Percentiles rank a stretch among this genome's conserved stretches.
These are phyloP conservation scores for Hypericum perforatum DNA, from an alignment of 345 rosid genomes.

Conservation along the genomic window DNA sequence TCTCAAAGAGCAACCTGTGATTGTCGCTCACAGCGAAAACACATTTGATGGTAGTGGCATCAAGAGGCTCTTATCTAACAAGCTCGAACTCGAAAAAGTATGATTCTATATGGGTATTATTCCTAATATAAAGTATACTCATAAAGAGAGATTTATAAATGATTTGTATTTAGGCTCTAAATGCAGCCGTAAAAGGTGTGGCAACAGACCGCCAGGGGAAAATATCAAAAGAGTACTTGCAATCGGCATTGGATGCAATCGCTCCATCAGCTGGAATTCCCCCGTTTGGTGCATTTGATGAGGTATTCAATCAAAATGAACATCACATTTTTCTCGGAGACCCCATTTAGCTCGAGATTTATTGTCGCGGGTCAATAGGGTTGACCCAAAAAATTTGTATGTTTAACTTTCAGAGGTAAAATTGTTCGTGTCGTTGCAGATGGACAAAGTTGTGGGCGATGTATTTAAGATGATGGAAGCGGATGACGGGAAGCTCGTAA, in stretches of 20 bases:
- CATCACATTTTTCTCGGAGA: too few relatives aligned
- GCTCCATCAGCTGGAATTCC: constrained; percentile 77
- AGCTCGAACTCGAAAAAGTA: constrained; percentile 86
- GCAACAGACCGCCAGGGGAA: constrained; percentile 66
- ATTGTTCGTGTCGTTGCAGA: constrained; percentile 24
- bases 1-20: constrained; percentile 89
- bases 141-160: neutral
- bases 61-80: constrained; percentile 58
- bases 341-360: neutral
- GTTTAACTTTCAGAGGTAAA: too few relatives aligned
- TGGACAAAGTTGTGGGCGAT: constrained; percentile 50
- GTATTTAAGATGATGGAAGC: constrained; percentile 47
- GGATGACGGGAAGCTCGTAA: constrained; percentile 69
- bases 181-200: constrained; percentile 36
- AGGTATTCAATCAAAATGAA: constrained; percentile 30
- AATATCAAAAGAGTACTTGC: constrained; percentile 53
- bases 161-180: constrained; percentile 37
- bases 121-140: neutral
- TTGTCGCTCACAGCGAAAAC: constrained; percentile 84
- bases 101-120: neutral
- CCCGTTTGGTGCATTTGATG: constrained; percentile 69
- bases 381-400: neutral
- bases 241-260: constrained; percentile 50
- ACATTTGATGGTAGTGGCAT: constrained; percentile 80
- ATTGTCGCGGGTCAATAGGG: neutral